Evolutionary conservation across 257 asterid genomes (phyloP).

Genomic region (Mentha longifolia): DNA sequence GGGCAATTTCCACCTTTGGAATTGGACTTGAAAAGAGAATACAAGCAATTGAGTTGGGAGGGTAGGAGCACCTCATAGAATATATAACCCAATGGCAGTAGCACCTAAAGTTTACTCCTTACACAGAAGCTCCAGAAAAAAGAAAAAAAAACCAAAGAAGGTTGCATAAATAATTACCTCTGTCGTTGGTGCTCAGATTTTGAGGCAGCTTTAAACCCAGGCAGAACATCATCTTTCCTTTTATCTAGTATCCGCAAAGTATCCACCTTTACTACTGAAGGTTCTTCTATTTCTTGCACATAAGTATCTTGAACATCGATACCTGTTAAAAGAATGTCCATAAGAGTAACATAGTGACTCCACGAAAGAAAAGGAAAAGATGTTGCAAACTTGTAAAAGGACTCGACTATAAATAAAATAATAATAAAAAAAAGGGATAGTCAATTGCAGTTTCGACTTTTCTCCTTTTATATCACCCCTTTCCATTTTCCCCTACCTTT

Average conservation of each 20-base stretch:
- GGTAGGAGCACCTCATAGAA: slow-evolving; percentile 1
- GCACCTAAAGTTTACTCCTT: background rate
- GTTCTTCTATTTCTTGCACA: slow-evolving; percentile 88
- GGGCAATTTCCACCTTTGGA: background rate
- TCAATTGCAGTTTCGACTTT: no score
- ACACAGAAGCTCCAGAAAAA: background rate
- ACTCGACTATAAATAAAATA: background rate
- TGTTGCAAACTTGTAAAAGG: slow-evolving; percentile 25
- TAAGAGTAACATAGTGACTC: slow-evolving; percentile 8
- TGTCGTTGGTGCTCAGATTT: slow-evolving; percentile 59
- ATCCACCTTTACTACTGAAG: slow-evolving; percentile 56
- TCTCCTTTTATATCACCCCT: no score
- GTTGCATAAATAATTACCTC: slow-evolving; percentile 55
- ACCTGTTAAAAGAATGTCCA: slow-evolving; percentile 49
- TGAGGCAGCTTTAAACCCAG: slow-evolving; percentile 81
- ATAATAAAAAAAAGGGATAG: background rate
- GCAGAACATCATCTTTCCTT: slow-evolving; percentile 61
- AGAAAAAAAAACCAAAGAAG: slow-evolving; percentile 12
- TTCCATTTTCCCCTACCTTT: slow-evolving; percentile 3
- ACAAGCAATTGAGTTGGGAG: slow-evolving; percentile 14
- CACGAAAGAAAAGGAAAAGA: background rate
- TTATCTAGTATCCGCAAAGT: slow-evolving; percentile 61
- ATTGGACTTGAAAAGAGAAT: background rate
- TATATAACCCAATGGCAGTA: slow-evolving; percentile 1
- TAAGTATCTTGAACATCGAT: slow-evolving; percentile 72